Evolutionary conservation across 2,329 filamentous ascomycete species (phyloP).

Genomic region (Fusarium stilboides): DNA sequence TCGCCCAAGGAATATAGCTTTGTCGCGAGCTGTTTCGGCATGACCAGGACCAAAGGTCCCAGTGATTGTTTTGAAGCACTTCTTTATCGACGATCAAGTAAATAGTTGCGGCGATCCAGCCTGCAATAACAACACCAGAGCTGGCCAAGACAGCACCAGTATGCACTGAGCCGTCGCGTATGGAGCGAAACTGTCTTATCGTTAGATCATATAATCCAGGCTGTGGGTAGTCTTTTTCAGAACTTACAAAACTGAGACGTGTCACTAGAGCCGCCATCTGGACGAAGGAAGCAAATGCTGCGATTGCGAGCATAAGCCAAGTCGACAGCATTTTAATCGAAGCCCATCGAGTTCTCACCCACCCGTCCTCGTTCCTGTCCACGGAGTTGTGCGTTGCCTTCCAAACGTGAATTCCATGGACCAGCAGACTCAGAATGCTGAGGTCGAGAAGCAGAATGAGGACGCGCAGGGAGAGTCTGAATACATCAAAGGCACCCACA

Average conservation of each 20-base stretch:
- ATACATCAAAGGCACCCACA: background rate
- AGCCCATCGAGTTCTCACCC: conserved; percentile 20
- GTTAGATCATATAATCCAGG: background rate
- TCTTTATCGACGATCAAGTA: conserved; percentile 24
- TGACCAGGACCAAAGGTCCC: conserved; percentile 30
- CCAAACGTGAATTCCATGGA: conserved; percentile 10
- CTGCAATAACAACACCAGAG: background rate
- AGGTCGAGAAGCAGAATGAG: conserved; percentile 13
- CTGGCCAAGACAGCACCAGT: background rate
- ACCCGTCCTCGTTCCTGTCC: conserved; percentile 21
- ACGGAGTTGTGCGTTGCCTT: conserved; percentile 20
- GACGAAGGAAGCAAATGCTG: conserved; percentile 1
- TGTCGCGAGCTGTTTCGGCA: conserved; percentile 15
- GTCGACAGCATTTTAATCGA: conserved; percentile 16
- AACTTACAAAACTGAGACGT: conserved; percentile 5
- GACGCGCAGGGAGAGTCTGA: conserved; percentile 6
- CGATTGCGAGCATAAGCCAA: conserved; percentile 18
- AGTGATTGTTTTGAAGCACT: conserved; percentile 8
- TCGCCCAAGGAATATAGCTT: conserved; percentile 19
- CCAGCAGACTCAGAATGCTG: conserved; percentile 10
- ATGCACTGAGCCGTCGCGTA: conserved; percentile 6
- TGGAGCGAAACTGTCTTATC: background rate
- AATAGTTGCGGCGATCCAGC: conserved; percentile 3
- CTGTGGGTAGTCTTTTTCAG: fast-evolving
- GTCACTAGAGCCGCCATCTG: background rate